phyloP scores from a whole-genome alignment of 2,329 filamentous ascomycete species.

The Cucurbitaria berberidis region DNA sequence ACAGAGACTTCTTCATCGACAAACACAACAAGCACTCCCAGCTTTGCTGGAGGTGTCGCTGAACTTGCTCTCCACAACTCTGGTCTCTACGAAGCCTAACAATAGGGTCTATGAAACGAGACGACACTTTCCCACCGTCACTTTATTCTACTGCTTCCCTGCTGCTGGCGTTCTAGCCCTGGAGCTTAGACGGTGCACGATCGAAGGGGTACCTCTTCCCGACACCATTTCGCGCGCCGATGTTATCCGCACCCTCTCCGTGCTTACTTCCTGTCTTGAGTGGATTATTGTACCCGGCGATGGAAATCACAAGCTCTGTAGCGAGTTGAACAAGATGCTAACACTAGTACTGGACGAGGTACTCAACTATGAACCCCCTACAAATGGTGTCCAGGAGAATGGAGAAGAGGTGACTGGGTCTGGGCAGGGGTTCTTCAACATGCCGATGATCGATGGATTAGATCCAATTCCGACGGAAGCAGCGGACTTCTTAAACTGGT shows the following conservation, averaged over 20 bases:
- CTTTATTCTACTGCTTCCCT: conserved; percentile 47
- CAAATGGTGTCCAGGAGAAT: conserved; percentile 20
- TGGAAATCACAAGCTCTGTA: conserved; percentile 45
- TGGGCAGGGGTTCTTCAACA: conserved; percentile 41
- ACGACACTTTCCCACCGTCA: conserved; percentile 42
- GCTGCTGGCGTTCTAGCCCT: conserved; percentile 43
- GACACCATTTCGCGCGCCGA: conserved; percentile 42
- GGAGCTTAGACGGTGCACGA: conserved; percentile 43
- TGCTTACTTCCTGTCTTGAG: conserved; percentile 44
- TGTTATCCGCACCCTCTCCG: conserved; percentile 45
- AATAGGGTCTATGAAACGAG: conserved; percentile 37
- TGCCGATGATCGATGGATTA: conserved; percentile 44
- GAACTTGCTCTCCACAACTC: conserved; percentile 40
- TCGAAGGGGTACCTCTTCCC: conserved; percentile 39
- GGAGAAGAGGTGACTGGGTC: conserved; percentile 17
- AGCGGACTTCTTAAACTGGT: conserved; percentile 45
- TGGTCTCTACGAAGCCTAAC: conserved; percentile 42
- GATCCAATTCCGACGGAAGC: conserved; percentile 47
- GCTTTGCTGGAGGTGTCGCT: conserved; percentile 42
- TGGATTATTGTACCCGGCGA: conserved; percentile 44
- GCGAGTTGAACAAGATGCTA: conserved; percentile 47
- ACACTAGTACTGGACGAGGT: conserved; percentile 44
- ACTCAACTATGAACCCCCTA: conserved; percentile 42
- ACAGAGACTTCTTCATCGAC: conserved; percentile 41
- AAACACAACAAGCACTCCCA: conserved; percentile 40